Conservation (phyloP, 495 filamentous ascomycete species). For the Chaetomium tenue region DNA sequence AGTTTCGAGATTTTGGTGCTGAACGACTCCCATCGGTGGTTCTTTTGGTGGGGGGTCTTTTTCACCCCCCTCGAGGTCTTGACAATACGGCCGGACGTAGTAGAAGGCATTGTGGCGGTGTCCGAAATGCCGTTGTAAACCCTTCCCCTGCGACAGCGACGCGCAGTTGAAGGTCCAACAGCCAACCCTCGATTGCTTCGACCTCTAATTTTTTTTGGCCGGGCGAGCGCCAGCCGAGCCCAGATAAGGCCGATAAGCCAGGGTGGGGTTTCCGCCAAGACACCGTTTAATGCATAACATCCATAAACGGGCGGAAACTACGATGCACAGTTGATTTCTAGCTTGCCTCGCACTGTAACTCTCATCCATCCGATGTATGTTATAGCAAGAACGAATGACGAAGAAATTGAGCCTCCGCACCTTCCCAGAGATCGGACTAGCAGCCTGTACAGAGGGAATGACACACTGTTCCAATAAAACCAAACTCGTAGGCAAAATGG, state of each 20-base stretch:
- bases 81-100: slow-evolving; percentile 60
- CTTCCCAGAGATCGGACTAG: not conserved
- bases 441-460: not conserved
- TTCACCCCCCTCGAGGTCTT: slow-evolving; percentile 65
- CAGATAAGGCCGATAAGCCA: slow-evolving; percentile 39
- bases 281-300: not conserved
- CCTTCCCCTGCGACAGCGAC: slow-evolving; percentile 15
- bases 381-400: not conserved
- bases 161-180: not conserved
- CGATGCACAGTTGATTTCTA: not conserved
- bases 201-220: slow-evolving; percentile 36
- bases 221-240: slow-evolving; percentile 22
- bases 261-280: slow-evolving; percentile 5
- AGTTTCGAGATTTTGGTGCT: slow-evolving; percentile 89
- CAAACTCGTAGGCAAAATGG: not conserved
- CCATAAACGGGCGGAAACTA: not conserved
- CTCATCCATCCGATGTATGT: not conserved
- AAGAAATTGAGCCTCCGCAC: not conserved
- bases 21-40: slow-evolving; percentile 89
- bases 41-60: slow-evolving; percentile 71
- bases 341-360: not conserved
- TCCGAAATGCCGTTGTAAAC: slow-evolving; percentile 13
- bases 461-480: not conserved
- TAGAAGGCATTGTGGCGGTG: slow-evolving; percentile 49
- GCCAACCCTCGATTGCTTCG: not conserved